Evolutionary conservation across 73 alveolate species (phyloP).

Genomic region (Paramecium bursaria): DNA sequence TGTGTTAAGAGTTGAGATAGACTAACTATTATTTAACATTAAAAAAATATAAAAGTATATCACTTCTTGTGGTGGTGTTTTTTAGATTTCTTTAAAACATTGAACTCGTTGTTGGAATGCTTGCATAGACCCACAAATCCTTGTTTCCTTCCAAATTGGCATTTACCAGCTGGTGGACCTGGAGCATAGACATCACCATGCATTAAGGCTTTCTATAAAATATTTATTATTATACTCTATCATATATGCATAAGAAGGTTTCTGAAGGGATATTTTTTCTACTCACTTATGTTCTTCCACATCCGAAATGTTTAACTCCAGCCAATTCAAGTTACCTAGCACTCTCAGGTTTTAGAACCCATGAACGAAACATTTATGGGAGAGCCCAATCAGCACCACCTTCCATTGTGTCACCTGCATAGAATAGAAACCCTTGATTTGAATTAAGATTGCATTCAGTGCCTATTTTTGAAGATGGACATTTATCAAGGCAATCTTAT

Average conservation of each 20-base stretch:
- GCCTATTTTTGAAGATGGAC: constrained; percentile 9
- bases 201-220: constrained; percentile 9
- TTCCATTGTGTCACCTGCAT: constrained; percentile 30
- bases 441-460: constrained; percentile 23
- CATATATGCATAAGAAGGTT: constrained; percentile 14
- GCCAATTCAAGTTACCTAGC: constrained; percentile 41
- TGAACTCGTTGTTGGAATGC: constrained; percentile 32
- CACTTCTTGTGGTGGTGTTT: no score
- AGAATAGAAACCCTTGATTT: not conserved
- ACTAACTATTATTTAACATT: constrained; percentile 30
- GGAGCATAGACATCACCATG: constrained; percentile 32
- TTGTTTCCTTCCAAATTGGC: constrained; percentile 7
- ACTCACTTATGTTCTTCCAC: constrained; percentile 49
- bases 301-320: not conserved
- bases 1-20: constrained; percentile 42
- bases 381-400: constrained; percentile 61
- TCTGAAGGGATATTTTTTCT: constrained; percentile 37
- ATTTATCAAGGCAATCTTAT: constrained; percentile 31
- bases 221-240: constrained; percentile 9
- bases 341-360: constrained; percentile 1
- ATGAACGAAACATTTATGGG: not conserved
- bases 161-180: constrained; percentile 30
- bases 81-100: no score
- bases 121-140: constrained; percentile 42
- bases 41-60: no score